Evolutionary conservation across 1,284 basidiomycete genomes (phyloP).

Genomic region (Microbotryomycetes sp.): DNA sequence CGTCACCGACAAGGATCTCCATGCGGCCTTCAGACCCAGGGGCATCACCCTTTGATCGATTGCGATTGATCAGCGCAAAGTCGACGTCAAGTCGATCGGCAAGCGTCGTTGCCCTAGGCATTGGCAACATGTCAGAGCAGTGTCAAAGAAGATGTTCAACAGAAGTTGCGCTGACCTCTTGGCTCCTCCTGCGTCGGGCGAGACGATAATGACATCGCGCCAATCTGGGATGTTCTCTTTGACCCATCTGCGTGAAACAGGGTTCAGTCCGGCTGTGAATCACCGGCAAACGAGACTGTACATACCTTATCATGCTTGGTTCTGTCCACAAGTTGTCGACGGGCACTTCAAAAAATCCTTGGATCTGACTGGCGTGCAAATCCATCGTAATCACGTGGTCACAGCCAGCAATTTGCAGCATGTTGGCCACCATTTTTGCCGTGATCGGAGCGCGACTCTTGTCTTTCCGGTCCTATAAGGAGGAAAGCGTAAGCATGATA

Average conservation of each 20-base stretch:
- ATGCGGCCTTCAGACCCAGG: conserved; percentile 48
- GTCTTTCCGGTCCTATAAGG: conserved; percentile 89
- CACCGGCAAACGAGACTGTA: not conserved
- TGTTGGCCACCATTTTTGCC: conserved; percentile 95
- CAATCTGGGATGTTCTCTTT: conserved; percentile 79
- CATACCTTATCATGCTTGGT: conserved; percentile 37
- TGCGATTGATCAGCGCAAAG: conserved; percentile 93
- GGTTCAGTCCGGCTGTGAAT: conserved; percentile 10
- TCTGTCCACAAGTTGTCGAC: conserved; percentile 81
- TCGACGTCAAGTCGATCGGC: conserved; percentile 94
- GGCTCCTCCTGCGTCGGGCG: conserved; percentile 94
- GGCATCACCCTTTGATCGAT: conserved; percentile 54
- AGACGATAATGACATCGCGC: conserved; percentile 86
- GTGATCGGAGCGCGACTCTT: conserved; percentile 94
- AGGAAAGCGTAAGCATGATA: not conserved
- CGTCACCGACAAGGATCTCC: conserved; percentile 96
- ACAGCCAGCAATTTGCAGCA: conserved; percentile 90
- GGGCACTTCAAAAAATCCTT: conserved; percentile 98
- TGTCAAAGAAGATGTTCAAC: not conserved
- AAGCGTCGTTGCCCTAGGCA: conserved; percentile 73
- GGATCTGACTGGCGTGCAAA: conserved; percentile 95
- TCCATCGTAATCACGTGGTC: conserved; percentile 99
- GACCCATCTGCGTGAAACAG: conserved; percentile 48
- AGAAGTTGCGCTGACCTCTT: conserved; percentile 61
- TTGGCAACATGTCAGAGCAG: not conserved